Evolutionary conservation across 164 flowering plant species (phyloP).

Genomic region (grape (Vitis vinifera)): ASM3070453v1 NC_081805.1:11119001-11119500

Average conservation of each 20-base stretch:
- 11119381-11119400: not conserved
- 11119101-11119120: slow-evolving; percentile 11
- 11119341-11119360: slow-evolving; percentile 23
- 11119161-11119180: slow-evolving; percentile 28
- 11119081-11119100: slow-evolving; percentile 5
- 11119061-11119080: not conserved
- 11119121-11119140: slow-evolving; percentile 26
- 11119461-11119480: not conserved
- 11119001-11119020: slow-evolving; percentile 34
- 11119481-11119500: slow-evolving; percentile 12
- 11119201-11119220: slow-evolving; percentile 21
- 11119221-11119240: slow-evolving; percentile 14
- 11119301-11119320: slow-evolving; percentile 34
- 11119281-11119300: slow-evolving; percentile 13
- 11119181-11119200: slow-evolving; percentile 12
- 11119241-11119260: not conserved
- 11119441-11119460: slow-evolving; percentile 18
- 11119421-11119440: slow-evolving; percentile 2
- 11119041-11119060: slow-evolving; percentile 20
- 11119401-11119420: not conserved
- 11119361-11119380: slow-evolving; percentile 10
- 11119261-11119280: not conserved
- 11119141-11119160: slow-evolving; percentile 37
- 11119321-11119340: slow-evolving; percentile 5
- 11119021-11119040: slow-evolving; percentile 22